Conservation (phyloP, 345 rosid genomes). For the Populus tremula region DNA sequence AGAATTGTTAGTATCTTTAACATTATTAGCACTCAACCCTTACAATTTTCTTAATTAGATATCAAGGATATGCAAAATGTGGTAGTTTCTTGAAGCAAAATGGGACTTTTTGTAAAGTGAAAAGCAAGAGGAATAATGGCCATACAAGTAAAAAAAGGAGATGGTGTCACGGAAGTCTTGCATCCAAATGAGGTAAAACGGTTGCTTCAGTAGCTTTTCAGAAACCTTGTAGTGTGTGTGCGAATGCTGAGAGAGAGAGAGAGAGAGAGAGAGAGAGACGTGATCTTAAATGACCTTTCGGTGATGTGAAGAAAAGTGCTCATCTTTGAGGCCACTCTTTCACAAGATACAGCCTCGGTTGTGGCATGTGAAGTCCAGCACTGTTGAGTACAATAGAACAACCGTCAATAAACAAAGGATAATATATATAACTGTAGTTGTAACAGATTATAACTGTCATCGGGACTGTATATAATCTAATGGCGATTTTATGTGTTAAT, state of each 20-base stretch:
- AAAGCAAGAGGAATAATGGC: not conserved
- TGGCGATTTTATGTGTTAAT: no score
- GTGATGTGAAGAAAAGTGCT: slow-evolving; percentile 18
- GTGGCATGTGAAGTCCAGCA: no score
- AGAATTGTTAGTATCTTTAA: not conserved
- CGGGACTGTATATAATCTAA: no score
- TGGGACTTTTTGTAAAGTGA: not conserved
- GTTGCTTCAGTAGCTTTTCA: slow-evolving; percentile 15
- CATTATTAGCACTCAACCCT: not conserved
- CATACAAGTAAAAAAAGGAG: slow-evolving; percentile 10
- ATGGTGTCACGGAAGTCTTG: slow-evolving; percentile 37
- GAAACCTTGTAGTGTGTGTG: slow-evolving; percentile 6
- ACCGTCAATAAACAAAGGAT: no score
- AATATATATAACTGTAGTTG: no score
- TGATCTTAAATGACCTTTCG: slow-evolving; percentile 42
- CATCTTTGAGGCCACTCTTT: not conserved
- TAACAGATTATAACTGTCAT: no score
- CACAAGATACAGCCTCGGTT: slow-evolving; percentile 18
- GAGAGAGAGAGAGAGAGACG: slow-evolving; percentile 34
- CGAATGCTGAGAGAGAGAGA: not conserved
- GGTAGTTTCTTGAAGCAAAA: not conserved
- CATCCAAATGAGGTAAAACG: slow-evolving; percentile 27
- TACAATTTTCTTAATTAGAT: not conserved
- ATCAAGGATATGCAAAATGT: not conserved
- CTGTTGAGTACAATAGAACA: no score